Conservation (phyloP, 2,329 filamentous ascomycete species). For the Fusarium sp. region DNA sequence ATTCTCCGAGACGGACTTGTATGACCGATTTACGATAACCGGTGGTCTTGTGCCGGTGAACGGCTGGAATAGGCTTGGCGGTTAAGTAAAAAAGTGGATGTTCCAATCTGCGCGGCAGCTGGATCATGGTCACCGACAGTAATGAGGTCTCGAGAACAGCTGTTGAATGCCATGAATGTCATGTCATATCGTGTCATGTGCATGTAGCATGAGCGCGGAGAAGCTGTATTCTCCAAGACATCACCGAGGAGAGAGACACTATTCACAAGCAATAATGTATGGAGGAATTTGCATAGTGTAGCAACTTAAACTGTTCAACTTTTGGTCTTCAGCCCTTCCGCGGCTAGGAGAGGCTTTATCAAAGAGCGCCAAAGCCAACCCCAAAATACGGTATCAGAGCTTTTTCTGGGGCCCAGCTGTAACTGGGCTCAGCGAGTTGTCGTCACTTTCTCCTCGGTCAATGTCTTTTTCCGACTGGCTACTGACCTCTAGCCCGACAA, state of each 20-base stretch:
- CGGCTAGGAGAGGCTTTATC: conserved; percentile 33
- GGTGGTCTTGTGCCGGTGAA: conserved; percentile 47
- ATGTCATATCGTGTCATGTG: conserved; percentile 7
- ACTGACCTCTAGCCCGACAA: conserved; percentile 44
- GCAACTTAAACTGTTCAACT: background rate
- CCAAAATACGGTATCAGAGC: background rate
- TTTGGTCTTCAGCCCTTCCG: background rate
- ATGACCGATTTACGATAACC: conserved; percentile 35
- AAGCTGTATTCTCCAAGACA: background rate
- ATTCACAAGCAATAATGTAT: background rate
- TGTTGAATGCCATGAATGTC: conserved; percentile 14
- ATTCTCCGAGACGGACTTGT: conserved; percentile 36
- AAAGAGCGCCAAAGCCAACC: background rate
- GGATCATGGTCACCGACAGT: conserved; percentile 42
- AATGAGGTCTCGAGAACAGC: conserved; percentile 37
- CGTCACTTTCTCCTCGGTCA: conserved; percentile 43
- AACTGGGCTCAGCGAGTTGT: conserved; percentile 29
- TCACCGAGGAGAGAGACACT: background rate
- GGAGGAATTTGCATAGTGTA: background rate
- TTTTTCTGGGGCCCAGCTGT: conserved; percentile 14
- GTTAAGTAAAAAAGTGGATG: conserved; percentile 43
- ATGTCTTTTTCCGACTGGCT: conserved; percentile 42
- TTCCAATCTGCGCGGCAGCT: conserved; percentile 10
- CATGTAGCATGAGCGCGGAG: background rate
- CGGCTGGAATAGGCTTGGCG: conserved; percentile 38